Percentiles rank a stretch among this genome's conserved stretches.
phyloP scores from a whole-genome alignment of 148 eudicot species.

The Camellia sinensis region DNA sequence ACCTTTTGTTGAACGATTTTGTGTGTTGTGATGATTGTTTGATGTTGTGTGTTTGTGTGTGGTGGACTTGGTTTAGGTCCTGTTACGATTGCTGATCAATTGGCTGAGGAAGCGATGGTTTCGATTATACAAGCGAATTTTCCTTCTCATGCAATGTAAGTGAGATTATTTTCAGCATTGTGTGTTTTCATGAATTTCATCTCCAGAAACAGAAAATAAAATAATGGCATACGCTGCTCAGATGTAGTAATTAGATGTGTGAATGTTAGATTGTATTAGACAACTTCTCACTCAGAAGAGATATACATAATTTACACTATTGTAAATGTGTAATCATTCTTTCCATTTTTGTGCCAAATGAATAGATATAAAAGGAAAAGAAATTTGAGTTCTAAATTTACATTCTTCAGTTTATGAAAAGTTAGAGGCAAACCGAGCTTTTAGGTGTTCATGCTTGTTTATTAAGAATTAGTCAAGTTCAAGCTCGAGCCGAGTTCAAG shows the following conservation, averaged over 20 bases:
- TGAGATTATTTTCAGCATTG: background rate
- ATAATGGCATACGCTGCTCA: background rate
- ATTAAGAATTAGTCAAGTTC: no score
- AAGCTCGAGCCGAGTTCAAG: no score
- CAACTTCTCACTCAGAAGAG: background rate
- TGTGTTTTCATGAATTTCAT: background rate
- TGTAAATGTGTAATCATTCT: background rate
- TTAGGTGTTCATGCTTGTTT: no score
- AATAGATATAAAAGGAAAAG: background rate
- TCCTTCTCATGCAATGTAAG: slow-evolving; percentile 90
- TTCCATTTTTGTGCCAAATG: background rate
- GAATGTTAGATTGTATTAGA: background rate
- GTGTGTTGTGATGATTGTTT: background rate
- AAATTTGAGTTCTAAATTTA: background rate
- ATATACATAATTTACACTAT: background rate
- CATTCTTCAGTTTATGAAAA: background rate
- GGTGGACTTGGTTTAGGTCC: slow-evolving; percentile 58
- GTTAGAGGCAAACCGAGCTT: no score
- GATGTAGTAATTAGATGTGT: background rate
- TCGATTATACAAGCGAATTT: slow-evolving; percentile 55
- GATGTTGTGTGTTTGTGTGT: background rate
- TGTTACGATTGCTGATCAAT: slow-evolving; percentile 88
- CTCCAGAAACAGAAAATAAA: background rate
- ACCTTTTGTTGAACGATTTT: background rate
- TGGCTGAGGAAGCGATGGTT: slow-evolving; percentile 88